Percentiles rank a stretch among this genome's conserved stretches.
phyloP scores from a whole-genome alignment of 352 stramenopile genomes.

The Paralagenidium karlingii region DNA sequence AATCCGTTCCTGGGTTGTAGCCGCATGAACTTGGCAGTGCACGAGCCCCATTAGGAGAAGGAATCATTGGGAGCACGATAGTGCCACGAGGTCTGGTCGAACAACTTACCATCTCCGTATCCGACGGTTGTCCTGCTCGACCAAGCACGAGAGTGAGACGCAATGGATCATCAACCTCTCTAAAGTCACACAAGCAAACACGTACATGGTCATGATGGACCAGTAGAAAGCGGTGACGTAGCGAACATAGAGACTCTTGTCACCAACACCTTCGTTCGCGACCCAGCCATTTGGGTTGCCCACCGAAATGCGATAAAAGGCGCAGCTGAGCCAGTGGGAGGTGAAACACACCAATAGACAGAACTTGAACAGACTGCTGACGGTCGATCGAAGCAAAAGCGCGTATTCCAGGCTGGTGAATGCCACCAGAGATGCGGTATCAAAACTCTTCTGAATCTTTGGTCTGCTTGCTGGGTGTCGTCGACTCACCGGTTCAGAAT shows the following conservation, averaged over 20 bases:
- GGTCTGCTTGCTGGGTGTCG: too few species aligned
- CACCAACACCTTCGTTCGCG: slow-evolving; percentile 11
- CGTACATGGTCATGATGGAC: slow-evolving; percentile 67
- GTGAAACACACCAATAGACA: slow-evolving; percentile 66
- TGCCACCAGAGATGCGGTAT: not conserved
- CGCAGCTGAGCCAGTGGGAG: slow-evolving; percentile 63
- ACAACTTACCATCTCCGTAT: slow-evolving; percentile 29
- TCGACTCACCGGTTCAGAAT: slow-evolving; percentile 39
- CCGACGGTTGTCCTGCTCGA: slow-evolving; percentile 72
- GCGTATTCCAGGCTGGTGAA: slow-evolving; percentile 53
- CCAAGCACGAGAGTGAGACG: not conserved
- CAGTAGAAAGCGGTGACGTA: slow-evolving; percentile 62
- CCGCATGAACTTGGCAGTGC: slow-evolving; percentile 31
- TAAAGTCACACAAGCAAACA: slow-evolving; percentile 1
- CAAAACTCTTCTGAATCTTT: too few species aligned
- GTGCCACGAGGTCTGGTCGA: not conserved
- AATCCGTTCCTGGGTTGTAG: slow-evolving; percentile 41
- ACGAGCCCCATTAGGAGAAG: not conserved
- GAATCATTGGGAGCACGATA: not conserved
- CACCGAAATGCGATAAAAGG: slow-evolving; percentile 43
- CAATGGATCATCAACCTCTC: not conserved
- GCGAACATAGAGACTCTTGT: slow-evolving; percentile 29
- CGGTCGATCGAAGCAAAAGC: slow-evolving; percentile 52
- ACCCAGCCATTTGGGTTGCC: slow-evolving; percentile 38
- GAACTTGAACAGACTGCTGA: slow-evolving; percentile 72